Percentiles rank a stretch among this genome's conserved stretches.
These are phyloP conservation scores for Rossbeevera mucosa DNA, from an alignment of 768 basidiomycete genomes.

Conservation along the genomic window DNA sequence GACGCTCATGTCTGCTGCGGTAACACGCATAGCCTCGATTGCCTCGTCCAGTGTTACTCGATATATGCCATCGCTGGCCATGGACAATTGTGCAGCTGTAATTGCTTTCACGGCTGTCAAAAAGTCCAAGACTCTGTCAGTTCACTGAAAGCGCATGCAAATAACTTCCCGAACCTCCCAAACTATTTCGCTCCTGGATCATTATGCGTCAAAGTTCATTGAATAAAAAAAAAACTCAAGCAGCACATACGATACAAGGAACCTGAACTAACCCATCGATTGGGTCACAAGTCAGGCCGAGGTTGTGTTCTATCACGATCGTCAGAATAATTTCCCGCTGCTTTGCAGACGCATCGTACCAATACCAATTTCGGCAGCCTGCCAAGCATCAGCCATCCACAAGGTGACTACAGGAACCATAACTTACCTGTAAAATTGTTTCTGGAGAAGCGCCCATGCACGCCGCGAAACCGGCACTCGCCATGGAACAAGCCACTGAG, in stretches of 20 bases:
- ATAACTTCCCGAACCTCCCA: slow-evolving; percentile 55
- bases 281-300: slow-evolving; percentile 91
- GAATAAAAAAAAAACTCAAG: not conserved
- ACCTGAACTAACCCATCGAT: slow-evolving; percentile 92
- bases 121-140: slow-evolving; percentile 7
- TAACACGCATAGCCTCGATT: slow-evolving; percentile 91
- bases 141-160: not conserved
- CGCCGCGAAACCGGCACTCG: slow-evolving; percentile 87
- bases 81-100: slow-evolving; percentile 90
- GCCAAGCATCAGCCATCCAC: not conserved
- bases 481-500: slow-evolving; percentile 92
- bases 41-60: slow-evolving; percentile 90
- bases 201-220: slow-evolving; percentile 1
- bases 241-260: slow-evolving; percentile 82
- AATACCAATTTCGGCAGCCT: slow-evolving; percentile 89
- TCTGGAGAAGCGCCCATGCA: slow-evolving; percentile 90
- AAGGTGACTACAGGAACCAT: not conserved
- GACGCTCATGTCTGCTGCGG: slow-evolving; percentile 90
- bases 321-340: slow-evolving; percentile 2
- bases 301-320: slow-evolving; percentile 60
- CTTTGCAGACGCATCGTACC: slow-evolving; percentile 39
- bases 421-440: slow-evolving; percentile 66
- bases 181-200: slow-evolving; percentile 71
- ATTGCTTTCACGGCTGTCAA: slow-evolving; percentile 81
- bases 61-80: slow-evolving; percentile 86